Percentiles rank a stretch among this genome's conserved stretches.
Evolutionary conservation across 257 asterid genomes (phyloP).

Genomic region (Cinchona pubescens): DNA sequence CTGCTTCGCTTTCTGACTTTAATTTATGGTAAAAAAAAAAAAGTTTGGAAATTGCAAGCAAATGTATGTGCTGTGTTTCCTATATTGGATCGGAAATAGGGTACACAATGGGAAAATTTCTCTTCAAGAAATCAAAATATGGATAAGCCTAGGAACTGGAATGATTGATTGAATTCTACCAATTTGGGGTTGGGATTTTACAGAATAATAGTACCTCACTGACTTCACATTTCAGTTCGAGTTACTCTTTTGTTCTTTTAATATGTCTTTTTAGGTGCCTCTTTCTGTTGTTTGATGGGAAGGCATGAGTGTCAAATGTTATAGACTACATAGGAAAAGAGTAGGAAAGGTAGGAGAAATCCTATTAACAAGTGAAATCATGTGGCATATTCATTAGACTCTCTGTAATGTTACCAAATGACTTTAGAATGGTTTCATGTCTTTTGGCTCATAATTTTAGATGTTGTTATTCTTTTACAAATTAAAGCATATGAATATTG

Average conservation of each 20-base stretch:
- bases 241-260: background rate
- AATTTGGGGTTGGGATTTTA: background rate
- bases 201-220: background rate
- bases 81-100: too few relatives aligned
- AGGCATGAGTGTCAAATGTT: background rate
- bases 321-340: background rate
- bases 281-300: too few relatives aligned
- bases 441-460: background rate
- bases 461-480: background rate
- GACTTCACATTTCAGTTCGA: background rate
- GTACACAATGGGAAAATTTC: too few relatives aligned
- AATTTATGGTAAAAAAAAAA: background rate
- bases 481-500: background rate
- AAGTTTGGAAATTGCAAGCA: background rate
- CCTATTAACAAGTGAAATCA: too few relatives aligned
- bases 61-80: background rate
- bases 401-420: background rate
- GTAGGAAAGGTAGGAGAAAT: too few relatives aligned
- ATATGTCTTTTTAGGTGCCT: background rate
- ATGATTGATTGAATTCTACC: background rate
- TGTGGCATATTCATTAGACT: background rate
- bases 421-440: background rate
- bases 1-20: background rate
- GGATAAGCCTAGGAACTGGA: background rate
- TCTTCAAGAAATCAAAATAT: background rate